Evolutionary conservation across 441 rosid genomes (phyloP).

Genomic region (Populus hybrid): DNA sequence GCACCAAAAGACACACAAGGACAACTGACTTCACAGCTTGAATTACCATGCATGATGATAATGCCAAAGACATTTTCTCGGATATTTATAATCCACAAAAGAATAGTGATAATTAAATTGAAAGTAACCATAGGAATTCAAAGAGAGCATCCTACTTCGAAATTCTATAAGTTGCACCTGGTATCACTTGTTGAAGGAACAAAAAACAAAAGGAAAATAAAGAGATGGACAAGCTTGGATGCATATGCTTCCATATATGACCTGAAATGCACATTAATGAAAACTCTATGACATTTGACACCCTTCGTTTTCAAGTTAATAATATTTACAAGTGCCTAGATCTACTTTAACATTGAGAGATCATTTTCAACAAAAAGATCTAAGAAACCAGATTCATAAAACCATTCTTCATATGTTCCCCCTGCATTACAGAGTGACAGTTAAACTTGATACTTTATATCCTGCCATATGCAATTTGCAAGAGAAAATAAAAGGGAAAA

Average conservation of each 20-base stretch:
- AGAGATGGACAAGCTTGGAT: not conserved
- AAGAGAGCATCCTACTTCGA: too few relatives aligned
- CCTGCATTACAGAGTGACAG: not conserved
- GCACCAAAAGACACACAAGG: not conserved
- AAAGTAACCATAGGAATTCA: not conserved
- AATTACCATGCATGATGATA: not conserved
- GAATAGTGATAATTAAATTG: too few relatives aligned
- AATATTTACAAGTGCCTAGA: not conserved
- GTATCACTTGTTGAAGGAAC: not conserved
- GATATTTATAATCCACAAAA: not conserved
- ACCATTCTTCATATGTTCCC: not conserved
- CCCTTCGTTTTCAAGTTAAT: not conserved
- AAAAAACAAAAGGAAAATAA: not conserved
- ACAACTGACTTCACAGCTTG: not conserved
- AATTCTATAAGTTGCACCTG: not conserved
- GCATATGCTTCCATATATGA: not conserved
- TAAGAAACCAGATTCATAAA: not conserved
- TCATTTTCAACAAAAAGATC: not conserved
- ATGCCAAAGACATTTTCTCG: not conserved
- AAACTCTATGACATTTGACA: not conserved
- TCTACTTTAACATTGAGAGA: not conserved
- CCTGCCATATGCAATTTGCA: not conserved
- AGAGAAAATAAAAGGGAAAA: not conserved
- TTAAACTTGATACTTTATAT: not conserved
- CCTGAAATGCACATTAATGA: not conserved